Base-by-base conservation (phyloP, 2,329 filamentous ascomycete genomes). In the Laburnicola sp. region DNA sequence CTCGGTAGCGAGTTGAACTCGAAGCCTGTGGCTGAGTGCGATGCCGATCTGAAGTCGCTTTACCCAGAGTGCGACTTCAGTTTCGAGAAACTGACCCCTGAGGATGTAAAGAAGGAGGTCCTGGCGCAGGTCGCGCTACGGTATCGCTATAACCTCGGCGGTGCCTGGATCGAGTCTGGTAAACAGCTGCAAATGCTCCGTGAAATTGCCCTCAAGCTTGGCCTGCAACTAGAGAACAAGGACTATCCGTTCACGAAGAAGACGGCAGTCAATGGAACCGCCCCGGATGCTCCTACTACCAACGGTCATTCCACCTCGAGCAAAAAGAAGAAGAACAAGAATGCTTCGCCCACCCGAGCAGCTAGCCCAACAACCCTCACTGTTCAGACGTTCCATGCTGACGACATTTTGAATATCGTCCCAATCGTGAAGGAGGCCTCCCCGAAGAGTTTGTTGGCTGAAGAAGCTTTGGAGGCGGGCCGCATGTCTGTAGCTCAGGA, bases 401-500 rank as follows among this genome's bases (percentile, higher is more conserved):
- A 96, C 54, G 91, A 99, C 63, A 82, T 99, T 57, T 76, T 96
- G 60, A 97, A 97, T 74, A 81, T 97, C 53, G 89, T 97, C n/a
- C 94, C 94, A 6, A 78, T 97, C 39, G 84, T 97, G 66, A 97
- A 97, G 80, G 92, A 99, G 71, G 94, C 94, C 3, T 87, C 89
- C 16, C 94, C 93, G 34, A 88, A 90, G 74, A 97, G 92, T 71
- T 80, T 90, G 25, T 82, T 99, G 54, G 93, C 94, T 0, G 94
- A 99, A 73, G 94, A 99, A 76, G 93, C 94, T 10, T 80, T 99
- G 37, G 94, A 99, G 74, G 94, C 93, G 50, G 94, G 94, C 23
- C 89, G 92, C 46, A 93, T 99, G 69, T 97, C 93, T n/a, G 86
- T 99, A 54, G 85, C 94, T 64, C 93, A 97, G 71, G 88, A 90